Evolutionary conservation across 2,329 filamentous ascomycete genomes (phyloP), one percentile per base, ranked within the genome.

Genomic region (Clathrospora elynae): DNA sequence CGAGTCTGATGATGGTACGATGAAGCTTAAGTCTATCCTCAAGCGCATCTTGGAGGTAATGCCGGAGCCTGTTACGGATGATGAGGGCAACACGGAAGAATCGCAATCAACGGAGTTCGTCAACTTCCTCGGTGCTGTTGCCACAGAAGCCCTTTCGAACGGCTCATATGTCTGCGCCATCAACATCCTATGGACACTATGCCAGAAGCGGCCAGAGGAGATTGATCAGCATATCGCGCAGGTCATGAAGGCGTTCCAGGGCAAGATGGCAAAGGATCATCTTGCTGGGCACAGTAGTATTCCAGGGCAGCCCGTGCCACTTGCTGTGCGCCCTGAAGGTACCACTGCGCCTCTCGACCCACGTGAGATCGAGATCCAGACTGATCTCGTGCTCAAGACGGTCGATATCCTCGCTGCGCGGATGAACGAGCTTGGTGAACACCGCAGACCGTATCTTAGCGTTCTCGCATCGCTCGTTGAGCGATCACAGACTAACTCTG

Each of bases 381-480:
- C 90, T 6, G 85, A 87, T 43, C 75, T 99, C 28, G 95, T 97
- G 71, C 85, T 96, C 62, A 97, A 97, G 73, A 89, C 91, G 7
- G 91, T 99, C 49, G 91, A 97, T 61, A 85, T 96, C 44, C 88
- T 95, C 14, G 89, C 93, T 2, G 80, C 90, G 53, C 85, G 93
- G 29, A 97, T 99, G 85, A 91, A 93, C 59, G 86, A 87, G 24
- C 80, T 99, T 9, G 90, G 90, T 2, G 93, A 99, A 57, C 90
- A 92, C 64, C 81, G 93, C 29, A 80, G 95, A 31, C 92, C 93
- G 0, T 99, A 97, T 75, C 80, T 99, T 1, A 97, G 91, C 64
- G 92, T 97, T 3, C 77, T 99, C 22, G 93, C 93, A 4, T 93
- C 91, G 12, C 78, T 99, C 14, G 92, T 99, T 3, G 93, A 99